Conservation (phyloP, 768 basidiomycete species). For the Terana coerulea region DNA sequence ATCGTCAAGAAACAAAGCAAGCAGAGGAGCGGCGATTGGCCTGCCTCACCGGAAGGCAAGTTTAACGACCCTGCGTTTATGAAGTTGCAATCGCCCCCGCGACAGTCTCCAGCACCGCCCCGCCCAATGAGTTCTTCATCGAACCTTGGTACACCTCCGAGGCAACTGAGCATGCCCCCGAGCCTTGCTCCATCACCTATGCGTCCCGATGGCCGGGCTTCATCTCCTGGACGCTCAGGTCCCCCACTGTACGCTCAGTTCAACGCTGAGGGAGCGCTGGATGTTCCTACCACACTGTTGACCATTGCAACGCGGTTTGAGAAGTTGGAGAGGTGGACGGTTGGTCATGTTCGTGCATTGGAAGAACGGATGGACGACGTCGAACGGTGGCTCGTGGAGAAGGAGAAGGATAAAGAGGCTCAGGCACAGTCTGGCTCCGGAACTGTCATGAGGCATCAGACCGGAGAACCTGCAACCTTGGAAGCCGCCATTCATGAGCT, state of each 20-base stretch:
- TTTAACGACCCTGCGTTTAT: conserved; percentile 54
- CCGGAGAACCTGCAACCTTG: conserved; percentile 21
- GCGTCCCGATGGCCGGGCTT: conserved; percentile 42
- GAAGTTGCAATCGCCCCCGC: conserved; percentile 46
- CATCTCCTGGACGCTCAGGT: conserved; percentile 52
- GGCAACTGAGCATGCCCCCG: conserved; percentile 47
- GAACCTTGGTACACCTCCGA: conserved; percentile 61
- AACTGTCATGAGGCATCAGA: conserved; percentile 13
- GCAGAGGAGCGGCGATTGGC: conserved; percentile 44
- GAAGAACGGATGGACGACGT: conserved; percentile 91
- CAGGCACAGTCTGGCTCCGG: conserved; percentile 8
- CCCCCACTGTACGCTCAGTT: conserved; percentile 80
- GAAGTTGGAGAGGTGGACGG: conserved; percentile 88
- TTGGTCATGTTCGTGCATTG: conserved; percentile 83
- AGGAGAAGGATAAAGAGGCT: conserved; percentile 58
- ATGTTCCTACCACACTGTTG: conserved; percentile 70
- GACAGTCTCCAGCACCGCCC: conserved; percentile 56
- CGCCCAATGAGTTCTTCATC: conserved; percentile 49
- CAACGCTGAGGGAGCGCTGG: conserved; percentile 63
- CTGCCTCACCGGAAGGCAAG: conserved; percentile 47
- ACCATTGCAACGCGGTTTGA: conserved; percentile 79
- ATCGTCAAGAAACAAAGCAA: conserved; percentile 19
- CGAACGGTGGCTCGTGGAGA: conserved; percentile 86
- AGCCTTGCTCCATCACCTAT: conserved; percentile 66
- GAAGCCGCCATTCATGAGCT: conserved; percentile 48